Evolutionary conservation across 73 alveolate genomes (phyloP).

Genomic region (Breviolum minutum): DNA sequence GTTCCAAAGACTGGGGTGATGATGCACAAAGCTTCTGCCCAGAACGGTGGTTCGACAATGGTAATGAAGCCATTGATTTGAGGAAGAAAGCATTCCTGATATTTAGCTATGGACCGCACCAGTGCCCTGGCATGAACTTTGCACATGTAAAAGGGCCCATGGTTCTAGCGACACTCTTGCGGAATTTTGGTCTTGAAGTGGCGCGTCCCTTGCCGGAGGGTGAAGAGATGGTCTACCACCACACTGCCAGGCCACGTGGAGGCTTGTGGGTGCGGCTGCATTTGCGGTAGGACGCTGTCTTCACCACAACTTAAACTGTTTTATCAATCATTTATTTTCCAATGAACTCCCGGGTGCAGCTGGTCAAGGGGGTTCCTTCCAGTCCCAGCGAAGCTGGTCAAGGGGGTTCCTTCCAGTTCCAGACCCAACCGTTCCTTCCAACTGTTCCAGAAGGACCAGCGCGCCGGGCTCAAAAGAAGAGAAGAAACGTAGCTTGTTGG

Average conservation of each 20-base stretch:
- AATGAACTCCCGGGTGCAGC: too few species aligned
- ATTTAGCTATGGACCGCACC: neutral
- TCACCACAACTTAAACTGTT: too few species aligned
- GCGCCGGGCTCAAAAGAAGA: too few species aligned
- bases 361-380: too few species aligned
- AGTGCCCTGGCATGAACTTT: neutral
- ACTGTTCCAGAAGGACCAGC: too few species aligned
- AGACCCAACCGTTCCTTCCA: too few species aligned
- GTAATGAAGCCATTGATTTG: neutral
- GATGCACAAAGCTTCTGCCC: neutral
- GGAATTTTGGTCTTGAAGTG: neutral
- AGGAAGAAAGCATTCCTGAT: neutral
- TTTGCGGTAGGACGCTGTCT: too few species aligned
- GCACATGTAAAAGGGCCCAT: too few species aligned
- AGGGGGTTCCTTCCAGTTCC: too few species aligned
- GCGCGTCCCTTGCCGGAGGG: neutral
- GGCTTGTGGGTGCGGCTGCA: slow-evolving; percentile 10
- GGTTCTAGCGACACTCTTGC: neutral
- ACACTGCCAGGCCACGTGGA: neutral
- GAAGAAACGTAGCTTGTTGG: too few species aligned
- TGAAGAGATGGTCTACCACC: slow-evolving; percentile 25
- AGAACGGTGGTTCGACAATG: slow-evolving; percentile 2
- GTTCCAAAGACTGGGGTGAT: neutral
- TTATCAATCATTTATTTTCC: too few species aligned
- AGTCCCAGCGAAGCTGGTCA: too few species aligned